Percentiles rank a stretch among this genome's conserved stretches.
Conservation (phyloP, 306 rosid species). For the Fragaria ananassa region DNA sequence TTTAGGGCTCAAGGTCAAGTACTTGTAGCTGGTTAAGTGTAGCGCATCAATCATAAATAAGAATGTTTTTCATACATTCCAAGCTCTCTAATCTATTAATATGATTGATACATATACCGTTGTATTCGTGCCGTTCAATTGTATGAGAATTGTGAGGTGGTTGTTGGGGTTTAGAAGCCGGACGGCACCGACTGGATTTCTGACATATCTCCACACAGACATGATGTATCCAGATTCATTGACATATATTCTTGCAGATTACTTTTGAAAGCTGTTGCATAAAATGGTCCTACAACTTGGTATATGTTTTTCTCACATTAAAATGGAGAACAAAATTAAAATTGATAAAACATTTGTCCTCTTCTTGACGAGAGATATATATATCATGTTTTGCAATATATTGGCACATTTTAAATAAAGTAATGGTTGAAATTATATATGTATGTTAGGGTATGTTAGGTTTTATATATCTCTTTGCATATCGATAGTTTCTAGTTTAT, state of each 20-base stretch:
- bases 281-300: constrained; percentile 23
- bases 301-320: background rate
- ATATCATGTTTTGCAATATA: background rate
- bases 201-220: constrained; percentile 26
- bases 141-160: constrained; percentile 1
- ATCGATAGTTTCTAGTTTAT: background rate
- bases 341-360: background rate
- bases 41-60: background rate
- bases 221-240: constrained; percentile 25
- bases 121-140: constrained; percentile 22
- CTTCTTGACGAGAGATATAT: background rate
- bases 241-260: constrained; percentile 32
- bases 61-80: background rate
- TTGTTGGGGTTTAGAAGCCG: constrained; percentile 23
- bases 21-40: background rate
- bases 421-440: background rate
- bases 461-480: background rate
- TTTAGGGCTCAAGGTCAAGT: background rate
- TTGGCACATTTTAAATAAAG: background rate
- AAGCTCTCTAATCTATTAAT: background rate
- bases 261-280: constrained; percentile 9
- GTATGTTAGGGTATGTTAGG: background rate
- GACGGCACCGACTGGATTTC: constrained; percentile 57
- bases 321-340: background rate
- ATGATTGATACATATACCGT: background rate